Evolutionary conservation across 257 asterid species (phyloP).

Genomic region (Gentiana straminea): DNA sequence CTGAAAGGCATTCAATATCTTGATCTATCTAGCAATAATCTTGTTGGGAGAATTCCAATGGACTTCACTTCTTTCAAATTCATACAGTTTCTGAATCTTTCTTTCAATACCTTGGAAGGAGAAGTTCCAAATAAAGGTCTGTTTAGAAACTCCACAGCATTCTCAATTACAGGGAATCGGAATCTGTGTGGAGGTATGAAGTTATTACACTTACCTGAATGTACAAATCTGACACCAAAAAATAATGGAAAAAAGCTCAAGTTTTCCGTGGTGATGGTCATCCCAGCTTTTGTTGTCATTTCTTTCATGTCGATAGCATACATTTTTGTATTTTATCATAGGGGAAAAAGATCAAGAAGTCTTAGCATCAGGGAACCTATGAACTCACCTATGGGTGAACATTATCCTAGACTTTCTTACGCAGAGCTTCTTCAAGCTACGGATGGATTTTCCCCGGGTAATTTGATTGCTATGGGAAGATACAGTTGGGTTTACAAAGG

Average conservation of each 20-base stretch:
- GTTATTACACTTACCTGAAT: neutral
- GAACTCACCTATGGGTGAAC: neutral
- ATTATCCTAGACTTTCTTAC: conserved; percentile 1
- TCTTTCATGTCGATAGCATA: neutral
- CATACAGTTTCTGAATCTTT: neutral
- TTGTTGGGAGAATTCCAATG: neutral
- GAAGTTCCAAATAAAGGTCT: too few relatives aligned
- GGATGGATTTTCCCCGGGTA: conserved; percentile 1
- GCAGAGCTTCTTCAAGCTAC: neutral
- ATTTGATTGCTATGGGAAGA: conserved; percentile 14
- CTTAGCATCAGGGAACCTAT: neutral
- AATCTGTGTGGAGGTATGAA: conserved; percentile 4
- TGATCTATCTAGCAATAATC: conserved; percentile 2
- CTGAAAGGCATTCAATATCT: neutral
- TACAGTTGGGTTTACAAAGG: conserved; percentile 17
- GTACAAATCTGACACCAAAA: neutral
- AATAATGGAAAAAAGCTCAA: neutral
- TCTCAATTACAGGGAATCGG: neutral
- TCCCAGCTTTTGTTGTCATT: neutral
- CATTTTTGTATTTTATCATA: neutral
- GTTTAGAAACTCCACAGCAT: too few relatives aligned
- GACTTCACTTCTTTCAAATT: neutral
- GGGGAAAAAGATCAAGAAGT: neutral
- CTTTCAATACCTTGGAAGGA: too few relatives aligned
- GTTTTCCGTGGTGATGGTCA: neutral